Evolutionary conservation across 2,329 filamentous ascomycete species (phyloP).

Genomic region (Teratosphaeria zuluensis): DNA sequence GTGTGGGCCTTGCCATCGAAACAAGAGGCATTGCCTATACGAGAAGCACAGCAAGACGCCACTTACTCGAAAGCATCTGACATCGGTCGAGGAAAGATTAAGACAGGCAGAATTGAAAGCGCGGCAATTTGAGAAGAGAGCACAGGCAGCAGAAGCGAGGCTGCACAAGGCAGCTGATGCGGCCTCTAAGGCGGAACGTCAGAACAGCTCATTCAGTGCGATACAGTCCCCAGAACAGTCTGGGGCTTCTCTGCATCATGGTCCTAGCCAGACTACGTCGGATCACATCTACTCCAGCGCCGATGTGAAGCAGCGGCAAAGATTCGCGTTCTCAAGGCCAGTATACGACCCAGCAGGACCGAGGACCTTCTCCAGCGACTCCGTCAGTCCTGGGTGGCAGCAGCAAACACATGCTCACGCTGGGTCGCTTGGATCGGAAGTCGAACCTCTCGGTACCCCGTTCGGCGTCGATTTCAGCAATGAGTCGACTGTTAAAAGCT

Average conservation of each 20-base stretch:
- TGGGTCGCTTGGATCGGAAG: not conserved
- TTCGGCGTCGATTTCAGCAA: not conserved
- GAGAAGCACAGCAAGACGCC: conserved; percentile 41
- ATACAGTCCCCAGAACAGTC: not conserved
- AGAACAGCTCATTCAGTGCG: not conserved
- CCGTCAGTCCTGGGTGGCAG: conserved; percentile 4
- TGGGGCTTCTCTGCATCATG: not conserved
- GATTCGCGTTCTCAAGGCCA: not conserved
- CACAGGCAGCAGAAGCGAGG: conserved; percentile 12
- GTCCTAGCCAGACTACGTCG: not conserved
- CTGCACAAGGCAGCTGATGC: conserved; percentile 4
- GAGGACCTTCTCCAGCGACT: not conserved
- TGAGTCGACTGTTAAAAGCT: not conserved
- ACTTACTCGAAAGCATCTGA: conserved; percentile 39
- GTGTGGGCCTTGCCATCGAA: conserved; percentile 32
- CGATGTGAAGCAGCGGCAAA: not conserved
- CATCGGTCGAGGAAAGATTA: conserved; percentile 35
- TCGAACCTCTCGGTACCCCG: not conserved
- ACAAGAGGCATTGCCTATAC: conserved; percentile 39
- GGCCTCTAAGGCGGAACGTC: not conserved
- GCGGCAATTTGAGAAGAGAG: conserved; percentile 13
- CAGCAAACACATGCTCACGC: conserved; percentile 2
- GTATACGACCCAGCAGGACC: not conserved
- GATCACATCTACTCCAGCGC: not conserved
- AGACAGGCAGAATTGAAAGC: conserved; percentile 19